Base-by-base conservation (phyloP, 1,139 yeast genomes). In the Pichia sp. region DNA sequence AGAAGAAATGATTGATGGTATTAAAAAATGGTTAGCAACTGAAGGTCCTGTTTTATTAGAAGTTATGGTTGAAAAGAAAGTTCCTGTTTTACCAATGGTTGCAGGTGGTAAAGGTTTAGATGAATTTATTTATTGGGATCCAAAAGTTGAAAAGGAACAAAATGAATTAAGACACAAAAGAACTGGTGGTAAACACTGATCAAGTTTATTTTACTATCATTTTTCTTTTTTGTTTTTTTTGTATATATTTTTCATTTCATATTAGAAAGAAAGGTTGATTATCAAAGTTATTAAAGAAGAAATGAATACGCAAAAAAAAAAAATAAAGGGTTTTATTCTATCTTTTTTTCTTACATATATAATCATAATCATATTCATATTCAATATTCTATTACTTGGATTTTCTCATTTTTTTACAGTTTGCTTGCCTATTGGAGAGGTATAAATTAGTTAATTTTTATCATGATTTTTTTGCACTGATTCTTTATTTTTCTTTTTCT, bases 1-100 rank as follows among this genome's bases (percentile, higher is more conserved):
- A 63, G 84, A 77, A 52, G 87, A 92, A 55, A 66, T 83, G 57
- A 73, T 70, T 48, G 66, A 71, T 5, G 83, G 82, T 45, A 74
- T 92, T 49, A 75, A 82, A 65, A 81, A 83, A 65, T 85, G 89
- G 76, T 73, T 92, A 55, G 87, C 78, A 53, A 71, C 74, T 47
- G 76, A 78, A 39, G 95, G 95, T 29, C 97, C 98, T 27, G 87
- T 90, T 45, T 76, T 92, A 64, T 71, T 90, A 64, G 98, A 92
- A 73, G 97, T 89, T 46, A 64, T 83, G 53, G 95, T 89, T 39
- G 97, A 90, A 71, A 84, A 84, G 78, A 92, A 92, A 76, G 97
- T 92, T 45, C 97, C 97, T 43, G 97, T 94, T 54, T 78, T 92
- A 67, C 98, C 98, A 51, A 90, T 92, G 95, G 98, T 92, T 47